Conservation (phyloP, 495 filamentous ascomycete species). For the Xylaria grammica region DNA sequence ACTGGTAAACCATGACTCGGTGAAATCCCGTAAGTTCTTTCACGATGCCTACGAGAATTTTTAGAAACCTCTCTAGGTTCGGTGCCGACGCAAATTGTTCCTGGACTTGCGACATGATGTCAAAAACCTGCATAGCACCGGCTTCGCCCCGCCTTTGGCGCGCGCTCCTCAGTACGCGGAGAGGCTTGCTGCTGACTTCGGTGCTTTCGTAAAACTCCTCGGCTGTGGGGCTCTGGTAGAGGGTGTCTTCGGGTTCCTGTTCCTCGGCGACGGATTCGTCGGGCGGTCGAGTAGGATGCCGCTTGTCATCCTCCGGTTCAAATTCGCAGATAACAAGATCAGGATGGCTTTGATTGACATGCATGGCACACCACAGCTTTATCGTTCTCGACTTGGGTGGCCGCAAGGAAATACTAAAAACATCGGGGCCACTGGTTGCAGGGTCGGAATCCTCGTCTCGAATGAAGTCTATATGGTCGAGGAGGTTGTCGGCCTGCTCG, state of each 20-base stretch:
- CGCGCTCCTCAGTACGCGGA: slow-evolving; percentile 79
- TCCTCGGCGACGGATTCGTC: slow-evolving; percentile 60
- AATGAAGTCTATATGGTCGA: slow-evolving; percentile 90
- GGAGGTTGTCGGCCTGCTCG: slow-evolving; percentile 79
- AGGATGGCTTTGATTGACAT: slow-evolving; percentile 67
- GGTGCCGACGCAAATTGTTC: slow-evolving; percentile 75
- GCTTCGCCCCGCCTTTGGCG: slow-evolving; percentile 80
- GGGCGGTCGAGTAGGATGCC: slow-evolving; percentile 68
- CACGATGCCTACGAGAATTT: slow-evolving; percentile 75
- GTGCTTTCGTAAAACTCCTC: slow-evolving; percentile 80
- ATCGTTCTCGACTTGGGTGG: slow-evolving; percentile 55
- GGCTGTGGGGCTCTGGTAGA: slow-evolving; percentile 68
- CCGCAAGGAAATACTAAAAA: slow-evolving; percentile 77
- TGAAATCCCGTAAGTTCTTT: slow-evolving; percentile 94
- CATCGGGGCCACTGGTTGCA: slow-evolving; percentile 77
- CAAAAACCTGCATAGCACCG: slow-evolving; percentile 91
- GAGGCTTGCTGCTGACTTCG: slow-evolving; percentile 71
- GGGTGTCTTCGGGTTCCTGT: slow-evolving; percentile 73
- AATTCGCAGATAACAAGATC: slow-evolving; percentile 89
- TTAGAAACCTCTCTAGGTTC: slow-evolving; percentile 70
- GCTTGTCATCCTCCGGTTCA: slow-evolving; percentile 81
- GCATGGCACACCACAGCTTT: slow-evolving; percentile 90
- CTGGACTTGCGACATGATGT: slow-evolving; percentile 86
- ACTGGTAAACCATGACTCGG: slow-evolving; percentile 92
- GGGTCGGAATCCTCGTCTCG: slow-evolving; percentile 77